Percentiles rank a stretch among this genome's conserved stretches.
Conservation (phyloP, 768 basidiomycete species). For the Fomitopsis serialis region DNA sequence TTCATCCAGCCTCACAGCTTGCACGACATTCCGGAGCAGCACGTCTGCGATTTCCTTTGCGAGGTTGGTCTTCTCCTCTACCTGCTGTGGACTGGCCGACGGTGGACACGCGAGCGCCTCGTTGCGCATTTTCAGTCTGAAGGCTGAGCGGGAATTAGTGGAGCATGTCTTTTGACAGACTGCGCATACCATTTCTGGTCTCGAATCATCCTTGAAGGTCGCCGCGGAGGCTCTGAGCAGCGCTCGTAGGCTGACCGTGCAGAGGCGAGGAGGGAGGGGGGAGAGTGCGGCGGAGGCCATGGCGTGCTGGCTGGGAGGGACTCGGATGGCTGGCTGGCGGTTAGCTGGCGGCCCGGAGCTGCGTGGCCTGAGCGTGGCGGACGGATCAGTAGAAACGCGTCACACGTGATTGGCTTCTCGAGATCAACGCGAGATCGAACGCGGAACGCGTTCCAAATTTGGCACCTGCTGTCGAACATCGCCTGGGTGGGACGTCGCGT, state of each 20-base stretch:
- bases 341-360: neutral
- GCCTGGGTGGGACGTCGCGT: slow-evolving; percentile 8
- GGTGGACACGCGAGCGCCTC: slow-evolving; percentile 43
- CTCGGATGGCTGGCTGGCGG: neutral
- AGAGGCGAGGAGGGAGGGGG: slow-evolving; percentile 44
- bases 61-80: slow-evolving; percentile 50
- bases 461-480: slow-evolving; percentile 19
- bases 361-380: neutral
- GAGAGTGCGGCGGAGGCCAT: slow-evolving; percentile 16
- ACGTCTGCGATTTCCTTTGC: slow-evolving; percentile 70
- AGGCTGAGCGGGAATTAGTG: slow-evolving; percentile 42
- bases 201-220: slow-evolving; percentile 58
- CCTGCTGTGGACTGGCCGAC: slow-evolving; percentile 40
- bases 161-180: neutral
- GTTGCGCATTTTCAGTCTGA: slow-evolving; percentile 59
- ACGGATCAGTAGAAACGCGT: neutral
- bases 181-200: slow-evolving; percentile 17
- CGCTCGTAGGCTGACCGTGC: slow-evolving; percentile 72
- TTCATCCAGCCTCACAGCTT: slow-evolving; percentile 50
- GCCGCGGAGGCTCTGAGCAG: slow-evolving; percentile 59
- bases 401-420: slow-evolving; percentile 14
- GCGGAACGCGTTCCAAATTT: slow-evolving; percentile 23
- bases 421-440: slow-evolving; percentile 24
- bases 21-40: slow-evolving; percentile 80
- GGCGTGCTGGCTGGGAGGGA: neutral